Base-by-base conservation (phyloP, 78 protist species). In the Capsaspora owczarzaki region DNA sequence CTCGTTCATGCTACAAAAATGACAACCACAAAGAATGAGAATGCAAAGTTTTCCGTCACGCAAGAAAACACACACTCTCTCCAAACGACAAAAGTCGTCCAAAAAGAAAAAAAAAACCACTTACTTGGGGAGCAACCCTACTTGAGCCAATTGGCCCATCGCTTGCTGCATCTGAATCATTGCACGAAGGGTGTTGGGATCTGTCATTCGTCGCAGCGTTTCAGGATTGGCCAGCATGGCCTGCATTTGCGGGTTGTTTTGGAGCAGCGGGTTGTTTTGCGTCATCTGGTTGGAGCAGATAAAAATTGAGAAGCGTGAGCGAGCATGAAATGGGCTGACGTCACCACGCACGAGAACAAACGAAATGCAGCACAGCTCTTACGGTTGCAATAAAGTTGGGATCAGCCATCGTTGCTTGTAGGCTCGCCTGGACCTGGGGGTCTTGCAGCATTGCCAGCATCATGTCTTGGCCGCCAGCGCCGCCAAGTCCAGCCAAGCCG, bases 101-200 rank as follows among this genome's bases (percentile, higher is more conserved):
- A n/a, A n/a, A n/a, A n/a, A n/a, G n/a, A n/a, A n/a, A n/a, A n/a
- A n/a, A n/a, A n/a, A n/a, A n/a, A n/a, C n/a, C 56, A 61, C 70
- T 22, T 61, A 61, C 70, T n/a, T 20, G 16, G 12, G 37, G 42
- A 61, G 70, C 70, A 61, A 61, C 70, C 70, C 70, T 31, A n/a
- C 25, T 8, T 20, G 8, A 10, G 12, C 37, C 42, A 61, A n/a
- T 31, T 61, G 56, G 56, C 56, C n/a, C 10, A 76, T 76, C 14
- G 80, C 68, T 10, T 53, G 53, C 80, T 76, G 80, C 46, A 60
- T 20, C 80, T 76, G 80, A 41, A 76, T 51, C 68, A 76, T 60
- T 3, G 38, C 40, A 44, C 31, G 71, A 16, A 76, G 3, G n/a
- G 41, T 76, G 49, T 10, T 4, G 16, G 80, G 80, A 35, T 76